A percentile compares a stretch with the other conserved stretches of the same genome.
Evolutionary conservation across 306 rosid genomes (phyloP).

Genomic region (Neltuma alba): DNA sequence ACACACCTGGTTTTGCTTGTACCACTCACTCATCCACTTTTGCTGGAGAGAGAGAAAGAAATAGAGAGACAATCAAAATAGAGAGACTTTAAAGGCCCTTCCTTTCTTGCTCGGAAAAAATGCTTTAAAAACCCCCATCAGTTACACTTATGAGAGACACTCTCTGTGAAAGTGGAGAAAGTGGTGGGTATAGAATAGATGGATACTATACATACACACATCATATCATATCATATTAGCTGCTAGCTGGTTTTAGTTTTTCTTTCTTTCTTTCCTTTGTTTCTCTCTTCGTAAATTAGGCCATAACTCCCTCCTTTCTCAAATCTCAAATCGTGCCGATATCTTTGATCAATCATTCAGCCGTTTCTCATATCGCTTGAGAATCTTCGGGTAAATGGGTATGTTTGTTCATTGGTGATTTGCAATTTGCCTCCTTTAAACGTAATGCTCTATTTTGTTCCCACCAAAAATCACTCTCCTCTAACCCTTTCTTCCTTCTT

Average conservation of each 20-base stretch:
- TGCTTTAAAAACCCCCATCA: slow-evolving; percentile 66
- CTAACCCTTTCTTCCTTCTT: slow-evolving; percentile 14
- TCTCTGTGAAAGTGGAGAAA: not conserved
- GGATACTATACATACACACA: not conserved
- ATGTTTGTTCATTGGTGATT: not conserved
- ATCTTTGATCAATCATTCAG: slow-evolving; percentile 41
- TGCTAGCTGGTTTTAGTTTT: not conserved
- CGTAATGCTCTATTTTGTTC: not conserved
- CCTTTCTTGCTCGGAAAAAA: slow-evolving; percentile 32
- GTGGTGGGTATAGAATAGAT: not conserved
- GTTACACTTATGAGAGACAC: slow-evolving; percentile 53
- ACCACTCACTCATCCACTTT: slow-evolving; percentile 30
- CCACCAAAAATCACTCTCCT: slow-evolving; percentile 28
- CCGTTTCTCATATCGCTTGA: slow-evolving; percentile 49
- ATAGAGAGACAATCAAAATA: slow-evolving; percentile 19
- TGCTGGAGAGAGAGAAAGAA: slow-evolving; percentile 31
- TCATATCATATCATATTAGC: too few relatives aligned
- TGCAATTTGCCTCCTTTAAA: not conserved
- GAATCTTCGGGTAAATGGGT: not conserved
- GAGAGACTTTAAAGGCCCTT: slow-evolving; percentile 43
- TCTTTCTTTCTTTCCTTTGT: fast-evolving
- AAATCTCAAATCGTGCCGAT: slow-evolving; percentile 54
- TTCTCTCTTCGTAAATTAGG: not conserved
- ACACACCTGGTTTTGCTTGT: slow-evolving; percentile 47
- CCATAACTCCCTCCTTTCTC: slow-evolving; percentile 50